A percentile compares a stretch with the other conserved stretches of the same genome.
phyloP scores from a whole-genome alignment of 2,329 filamentous ascomycete genomes.

The Cladosporium sphaerospermum region DNA sequence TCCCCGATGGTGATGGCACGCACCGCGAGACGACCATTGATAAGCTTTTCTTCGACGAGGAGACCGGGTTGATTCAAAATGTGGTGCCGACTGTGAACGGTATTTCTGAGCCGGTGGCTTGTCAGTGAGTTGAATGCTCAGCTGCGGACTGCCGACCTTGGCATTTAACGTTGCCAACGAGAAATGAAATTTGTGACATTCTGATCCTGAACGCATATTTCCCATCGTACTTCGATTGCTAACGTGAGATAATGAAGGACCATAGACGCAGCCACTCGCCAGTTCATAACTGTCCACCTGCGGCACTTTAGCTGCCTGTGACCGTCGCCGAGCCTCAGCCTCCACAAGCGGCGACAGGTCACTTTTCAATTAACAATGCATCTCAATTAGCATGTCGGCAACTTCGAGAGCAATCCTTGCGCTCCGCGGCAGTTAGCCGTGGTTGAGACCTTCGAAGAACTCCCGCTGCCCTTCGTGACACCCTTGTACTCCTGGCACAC shows the following conservation, averaged over 20 bases:
- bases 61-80: slow-evolving; percentile 32
- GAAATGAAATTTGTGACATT: too few relatives aligned
- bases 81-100: slow-evolving; percentile 35
- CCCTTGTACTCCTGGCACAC: slow-evolving; percentile 16
- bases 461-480: slow-evolving; percentile 14
- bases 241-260: too few relatives aligned
- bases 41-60: slow-evolving; percentile 32
- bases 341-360: too few relatives aligned
- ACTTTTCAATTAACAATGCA: background rate
- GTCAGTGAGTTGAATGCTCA: too few relatives aligned
- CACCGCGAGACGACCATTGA: slow-evolving; percentile 42
- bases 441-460: slow-evolving; percentile 9
- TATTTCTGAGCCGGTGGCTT: background rate
- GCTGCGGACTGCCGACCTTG: too few relatives aligned
- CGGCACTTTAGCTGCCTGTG: too few relatives aligned
- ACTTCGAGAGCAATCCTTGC: slow-evolving; percentile 12
- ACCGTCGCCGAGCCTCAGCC: too few relatives aligned
- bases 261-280: too few relatives aligned
- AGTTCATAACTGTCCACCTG: too few relatives aligned
- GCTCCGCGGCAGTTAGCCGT: slow-evolving; percentile 13
- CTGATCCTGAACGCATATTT: too few relatives aligned
- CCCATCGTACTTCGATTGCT: too few relatives aligned
- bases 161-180: too few relatives aligned
- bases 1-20: slow-evolving; percentile 41
- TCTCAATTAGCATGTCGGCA: slow-evolving; percentile 12